Evolutionary conservation across 1,284 basidiomycete species (phyloP).

Genomic region (Phenoliferia sp.): DNA sequence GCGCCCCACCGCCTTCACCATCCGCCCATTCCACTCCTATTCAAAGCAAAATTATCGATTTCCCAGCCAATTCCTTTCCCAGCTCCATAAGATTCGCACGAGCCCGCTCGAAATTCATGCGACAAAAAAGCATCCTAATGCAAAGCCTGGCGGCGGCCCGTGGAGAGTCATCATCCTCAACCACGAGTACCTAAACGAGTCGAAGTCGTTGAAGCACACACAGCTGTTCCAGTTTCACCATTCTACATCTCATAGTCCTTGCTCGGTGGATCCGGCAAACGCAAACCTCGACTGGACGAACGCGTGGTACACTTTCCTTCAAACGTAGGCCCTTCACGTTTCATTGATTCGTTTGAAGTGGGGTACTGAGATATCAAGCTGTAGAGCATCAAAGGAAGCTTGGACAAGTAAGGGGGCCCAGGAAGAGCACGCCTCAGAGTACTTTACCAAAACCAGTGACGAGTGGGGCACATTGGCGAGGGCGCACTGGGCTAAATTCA

Average conservation of each 20-base stretch:
- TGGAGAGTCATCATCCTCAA: neutral
- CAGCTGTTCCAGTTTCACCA: neutral
- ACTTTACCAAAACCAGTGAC: neutral
- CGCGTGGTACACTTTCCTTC: neutral
- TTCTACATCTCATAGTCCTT: neutral
- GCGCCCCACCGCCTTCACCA: neutral
- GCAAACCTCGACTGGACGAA: neutral
- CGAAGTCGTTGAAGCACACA: neutral
- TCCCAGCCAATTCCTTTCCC: neutral
- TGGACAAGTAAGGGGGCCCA: neutral
- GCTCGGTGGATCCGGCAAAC: neutral
- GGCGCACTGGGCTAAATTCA: neutral
- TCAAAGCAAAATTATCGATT: neutral
- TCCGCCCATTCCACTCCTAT: neutral
- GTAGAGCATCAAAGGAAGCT: neutral
- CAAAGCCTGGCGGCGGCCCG: too few species aligned
- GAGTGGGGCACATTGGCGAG: neutral
- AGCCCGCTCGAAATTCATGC: neutral
- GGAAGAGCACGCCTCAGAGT: neutral
- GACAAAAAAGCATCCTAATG: neutral
- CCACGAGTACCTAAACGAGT: neutral
- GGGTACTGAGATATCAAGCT: neutral
- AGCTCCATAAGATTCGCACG: neutral
- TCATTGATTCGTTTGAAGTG: neutral
- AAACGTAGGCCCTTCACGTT: neutral